Conservation (phyloP, 192 early-diverging fungal species). For the Chytriomyces confervae region DNA sequence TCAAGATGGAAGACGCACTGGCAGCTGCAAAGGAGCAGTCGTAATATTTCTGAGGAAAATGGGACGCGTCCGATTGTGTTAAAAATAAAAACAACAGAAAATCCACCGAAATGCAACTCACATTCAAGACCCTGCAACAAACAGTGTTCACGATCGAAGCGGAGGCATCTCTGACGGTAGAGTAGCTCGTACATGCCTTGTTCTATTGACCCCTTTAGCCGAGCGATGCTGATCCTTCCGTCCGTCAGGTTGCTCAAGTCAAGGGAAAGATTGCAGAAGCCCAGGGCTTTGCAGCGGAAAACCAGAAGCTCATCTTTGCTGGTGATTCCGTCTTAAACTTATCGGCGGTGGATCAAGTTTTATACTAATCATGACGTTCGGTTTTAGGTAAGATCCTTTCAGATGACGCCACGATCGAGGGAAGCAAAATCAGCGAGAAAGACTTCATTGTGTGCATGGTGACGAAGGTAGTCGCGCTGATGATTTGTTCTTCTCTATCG, state of each 20-base stretch:
- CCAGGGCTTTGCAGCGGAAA: constrained; percentile 71
- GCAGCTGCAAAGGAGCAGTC: too few species aligned
- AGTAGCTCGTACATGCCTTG: background rate
- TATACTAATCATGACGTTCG: background rate
- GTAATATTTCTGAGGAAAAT: too few species aligned
- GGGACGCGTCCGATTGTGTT: too few species aligned
- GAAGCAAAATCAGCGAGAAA: constrained; percentile 83
- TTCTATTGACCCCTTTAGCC: background rate
- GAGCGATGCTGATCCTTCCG: background rate
- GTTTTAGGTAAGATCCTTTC: constrained; percentile 82
- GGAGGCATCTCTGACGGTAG: constrained; percentile 61
- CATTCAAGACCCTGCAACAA: constrained; percentile 91
- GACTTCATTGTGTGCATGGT: constrained; percentile 97
- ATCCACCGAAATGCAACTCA: constrained; percentile 70
- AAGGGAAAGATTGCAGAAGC: constrained; percentile 78
- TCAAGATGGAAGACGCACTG: too few species aligned
- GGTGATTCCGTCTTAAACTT: constrained; percentile 50
- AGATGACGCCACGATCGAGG: constrained; percentile 75
- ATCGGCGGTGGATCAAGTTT: background rate
- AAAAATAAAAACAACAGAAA: background rate
- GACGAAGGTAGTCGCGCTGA: constrained; percentile 69
- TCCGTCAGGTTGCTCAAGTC: constrained; percentile 69
- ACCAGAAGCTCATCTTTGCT: constrained; percentile 89
- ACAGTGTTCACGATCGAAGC: constrained; percentile 81
- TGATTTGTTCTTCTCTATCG: constrained; percentile 32